Evolutionary conservation across 2,329 filamentous ascomycete genomes (phyloP), one percentile per base, ranked within the genome.

Genomic region (Stemphylium beticola): DNA sequence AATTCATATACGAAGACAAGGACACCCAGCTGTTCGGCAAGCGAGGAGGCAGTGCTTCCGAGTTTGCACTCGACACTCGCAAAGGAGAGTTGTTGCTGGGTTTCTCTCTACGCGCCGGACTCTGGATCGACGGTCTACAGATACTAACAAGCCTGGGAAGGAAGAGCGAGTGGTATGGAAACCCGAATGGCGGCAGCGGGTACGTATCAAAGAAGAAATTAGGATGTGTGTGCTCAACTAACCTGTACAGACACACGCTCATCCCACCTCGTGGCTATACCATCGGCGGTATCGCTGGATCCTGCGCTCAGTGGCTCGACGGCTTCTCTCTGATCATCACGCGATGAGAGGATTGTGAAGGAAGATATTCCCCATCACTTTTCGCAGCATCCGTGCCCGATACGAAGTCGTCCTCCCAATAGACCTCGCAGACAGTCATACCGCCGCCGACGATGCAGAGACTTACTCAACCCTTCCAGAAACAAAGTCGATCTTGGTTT

Each of bases 1-100:
- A 98, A 73, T 98, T 99, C 75, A 82, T 90, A 55, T 98, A 96
- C 70, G 93, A 98, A 68, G 92, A 98, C 73, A 83, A 85, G 14
- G 89, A 90, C 1, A 89, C 82, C 49, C 92, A 97, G 71, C 75
- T 97, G 3, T 96, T 99, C 79, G 95, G 95, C 36, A 93, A 91
- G 68, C 82, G 84, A 49, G 89, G 89, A 11, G 90, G 88, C 7
- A 88, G 88, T 59, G 77, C 83, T 20, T 87, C 89, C 67, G 84
- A 87, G 40, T 96, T 96, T 77, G 83, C 89, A 14, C 82, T 98
- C 64, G 93, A 98, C 75, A 87, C 91, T 31, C 86, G 91, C 38
- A 87, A 87, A 49, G 92, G 93, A 50, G 95, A 99, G 77, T 89
- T 90, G 58, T 81, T 99, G 39, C 86, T 92, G 55, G 95, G 95